Conservation (phyloP, 805 yeast genomes). For the Kuraishia piskuri region DNA sequence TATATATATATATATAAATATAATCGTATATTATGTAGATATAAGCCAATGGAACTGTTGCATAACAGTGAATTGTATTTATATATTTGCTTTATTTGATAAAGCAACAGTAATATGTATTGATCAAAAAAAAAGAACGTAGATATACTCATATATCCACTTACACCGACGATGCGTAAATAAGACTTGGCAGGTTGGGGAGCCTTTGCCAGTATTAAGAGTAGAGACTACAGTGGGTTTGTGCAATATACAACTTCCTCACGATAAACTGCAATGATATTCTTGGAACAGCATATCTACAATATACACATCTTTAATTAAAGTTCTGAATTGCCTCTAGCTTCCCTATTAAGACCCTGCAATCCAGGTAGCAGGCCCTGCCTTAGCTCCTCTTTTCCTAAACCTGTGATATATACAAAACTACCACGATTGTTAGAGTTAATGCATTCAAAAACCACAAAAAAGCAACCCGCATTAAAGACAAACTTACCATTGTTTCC, state of each 20-base stretch:
- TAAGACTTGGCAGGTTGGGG: no score
- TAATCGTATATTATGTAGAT: background rate
- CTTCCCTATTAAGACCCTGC: background rate
- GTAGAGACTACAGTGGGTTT: no score
- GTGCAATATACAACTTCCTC: no score
- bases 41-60: no score
- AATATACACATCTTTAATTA: background rate
- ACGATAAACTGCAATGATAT: no score
- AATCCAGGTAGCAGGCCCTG: background rate
- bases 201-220: no score
- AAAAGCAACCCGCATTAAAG: background rate
- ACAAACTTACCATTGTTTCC: constrained; percentile 72
- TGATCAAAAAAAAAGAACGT: no score
- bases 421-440: background rate
- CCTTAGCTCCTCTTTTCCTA: background rate
- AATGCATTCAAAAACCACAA: background rate
- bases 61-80: no score
- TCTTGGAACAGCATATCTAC: background rate
- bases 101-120: no score
- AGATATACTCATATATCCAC: background rate
- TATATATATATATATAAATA: no score
- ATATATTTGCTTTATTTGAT: no score
- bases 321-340: background rate
- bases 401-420: constrained; percentile 4
- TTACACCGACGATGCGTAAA: no score